Evolutionary conservation across 1,284 basidiomycete genomes (phyloP).

Genomic region (Cutaneotrichosporon sp.): DNA sequence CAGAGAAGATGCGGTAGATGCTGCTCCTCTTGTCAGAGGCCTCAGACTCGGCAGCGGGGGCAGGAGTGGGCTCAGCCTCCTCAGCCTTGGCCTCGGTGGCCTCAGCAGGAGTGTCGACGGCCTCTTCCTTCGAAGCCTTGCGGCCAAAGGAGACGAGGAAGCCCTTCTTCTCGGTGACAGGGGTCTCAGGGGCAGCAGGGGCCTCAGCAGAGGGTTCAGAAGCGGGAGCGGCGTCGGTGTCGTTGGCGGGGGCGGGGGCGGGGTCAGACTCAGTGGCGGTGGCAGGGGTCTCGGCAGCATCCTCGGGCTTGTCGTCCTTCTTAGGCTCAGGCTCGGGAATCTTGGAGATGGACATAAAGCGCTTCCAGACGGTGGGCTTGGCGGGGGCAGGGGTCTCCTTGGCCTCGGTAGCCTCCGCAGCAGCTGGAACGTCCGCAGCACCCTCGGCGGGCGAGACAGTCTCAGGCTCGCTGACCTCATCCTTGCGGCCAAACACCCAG

Average conservation of each 20-base stretch:
- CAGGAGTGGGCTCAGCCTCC: not conserved
- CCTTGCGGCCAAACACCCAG: slow-evolving; percentile 2
- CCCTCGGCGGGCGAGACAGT: not conserved
- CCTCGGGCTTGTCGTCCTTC: slow-evolving; percentile 1
- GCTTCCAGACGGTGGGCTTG: not conserved
- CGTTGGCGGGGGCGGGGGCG: not conserved
- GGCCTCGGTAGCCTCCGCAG: not conserved
- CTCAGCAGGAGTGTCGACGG: not conserved
- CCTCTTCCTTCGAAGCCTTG: not conserved
- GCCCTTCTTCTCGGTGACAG: not conserved
- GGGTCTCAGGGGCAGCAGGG: not conserved
- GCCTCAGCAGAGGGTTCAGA: not conserved
- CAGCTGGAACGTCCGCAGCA: not conserved
- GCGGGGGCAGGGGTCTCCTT: not conserved
- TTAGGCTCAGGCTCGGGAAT: not conserved
- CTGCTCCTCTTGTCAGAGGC: not conserved
- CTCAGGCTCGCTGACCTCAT: not conserved
- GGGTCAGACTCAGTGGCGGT: not conserved
- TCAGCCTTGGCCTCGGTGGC: not conserved
- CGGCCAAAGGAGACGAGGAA: not conserved
- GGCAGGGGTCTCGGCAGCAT: not conserved
- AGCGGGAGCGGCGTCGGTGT: not conserved
- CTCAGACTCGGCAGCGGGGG: not conserved
- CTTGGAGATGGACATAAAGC: not conserved
- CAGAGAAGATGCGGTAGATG: not conserved